phyloP scores from a whole-genome alignment of 352 stramenopile species.

The Lagenidium giganteum region DNA sequence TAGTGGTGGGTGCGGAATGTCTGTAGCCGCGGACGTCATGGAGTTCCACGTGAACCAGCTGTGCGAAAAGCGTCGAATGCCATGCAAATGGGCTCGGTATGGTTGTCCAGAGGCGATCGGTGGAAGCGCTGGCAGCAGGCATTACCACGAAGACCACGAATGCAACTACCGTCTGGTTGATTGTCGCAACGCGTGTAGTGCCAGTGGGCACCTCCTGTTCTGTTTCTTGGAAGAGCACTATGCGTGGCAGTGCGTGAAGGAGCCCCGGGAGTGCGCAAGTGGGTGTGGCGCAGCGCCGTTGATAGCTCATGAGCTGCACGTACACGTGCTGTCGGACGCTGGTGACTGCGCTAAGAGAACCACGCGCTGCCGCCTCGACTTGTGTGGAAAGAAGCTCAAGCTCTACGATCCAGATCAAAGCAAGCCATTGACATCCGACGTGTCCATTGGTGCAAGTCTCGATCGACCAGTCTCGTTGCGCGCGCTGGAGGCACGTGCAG shows the following conservation, averaged over 20 bases:
- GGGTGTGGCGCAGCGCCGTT: slow-evolving; percentile 12
- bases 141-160: slow-evolving; percentile 51
- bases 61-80: slow-evolving; percentile 34
- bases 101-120: slow-evolving; percentile 42
- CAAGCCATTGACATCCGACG: not conserved
- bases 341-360: slow-evolving; percentile 37
- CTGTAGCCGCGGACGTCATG: slow-evolving; percentile 50
- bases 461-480: slow-evolving; percentile 12
- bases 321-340: slow-evolving; percentile 33
- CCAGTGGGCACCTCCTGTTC: slow-evolving; percentile 30
- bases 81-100: slow-evolving; percentile 46
- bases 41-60: slow-evolving; percentile 46
- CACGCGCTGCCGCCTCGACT: slow-evolving; percentile 42
- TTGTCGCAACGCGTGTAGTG: slow-evolving; percentile 44
- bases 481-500: slow-evolving; percentile 6
- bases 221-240: slow-evolving; percentile 60
- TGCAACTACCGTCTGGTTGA: slow-evolving; percentile 44
- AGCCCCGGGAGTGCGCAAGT: slow-evolving; percentile 36
- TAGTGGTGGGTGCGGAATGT: slow-evolving; percentile 32
- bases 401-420: slow-evolving; percentile 28
- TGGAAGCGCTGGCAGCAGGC: slow-evolving; percentile 28
- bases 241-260: slow-evolving; percentile 56
- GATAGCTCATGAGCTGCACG: slow-evolving; percentile 31
- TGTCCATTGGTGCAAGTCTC: too few species aligned
- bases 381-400: slow-evolving; percentile 60